A percentile compares a stretch with the other conserved stretches of the same genome.
Conservation (phyloP, 1,139 yeast genomes). For the Saccharomyces hybrid region DNA sequence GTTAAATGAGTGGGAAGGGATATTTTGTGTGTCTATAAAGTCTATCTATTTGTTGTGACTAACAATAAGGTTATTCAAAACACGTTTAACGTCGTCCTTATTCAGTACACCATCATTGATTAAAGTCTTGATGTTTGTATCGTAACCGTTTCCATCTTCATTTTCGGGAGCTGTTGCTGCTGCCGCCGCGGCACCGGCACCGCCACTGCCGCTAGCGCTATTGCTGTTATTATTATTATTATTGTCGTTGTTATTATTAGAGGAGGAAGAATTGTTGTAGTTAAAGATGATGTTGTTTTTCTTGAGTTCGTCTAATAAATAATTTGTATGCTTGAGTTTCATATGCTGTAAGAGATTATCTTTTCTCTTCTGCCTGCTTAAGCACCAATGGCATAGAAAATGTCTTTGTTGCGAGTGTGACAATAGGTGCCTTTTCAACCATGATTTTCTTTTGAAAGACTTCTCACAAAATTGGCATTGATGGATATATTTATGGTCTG, state of each 20-base stretch:
- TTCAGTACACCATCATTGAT: constrained; percentile 23
- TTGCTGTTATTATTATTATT: not conserved
- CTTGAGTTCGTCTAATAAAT: constrained; percentile 22
- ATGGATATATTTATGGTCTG: constrained; percentile 38
- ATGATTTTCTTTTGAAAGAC: constrained; percentile 82
- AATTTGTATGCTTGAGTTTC: constrained; percentile 26
- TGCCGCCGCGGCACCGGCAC: constrained; percentile 2
- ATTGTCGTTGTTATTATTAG: not conserved
- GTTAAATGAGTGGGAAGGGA: not conserved
- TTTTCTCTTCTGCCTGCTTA: constrained; percentile 67
- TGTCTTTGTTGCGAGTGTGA: constrained; percentile 87
- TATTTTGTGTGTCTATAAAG: not conserved
- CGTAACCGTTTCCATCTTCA: constrained; percentile 4
- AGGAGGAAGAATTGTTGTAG: constrained; percentile 6
- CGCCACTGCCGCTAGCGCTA: not conserved
- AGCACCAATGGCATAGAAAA: constrained; percentile 69
- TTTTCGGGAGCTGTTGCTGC: not conserved
- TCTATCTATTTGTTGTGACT: constrained; percentile 9
- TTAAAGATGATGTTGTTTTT: constrained; percentile 14
- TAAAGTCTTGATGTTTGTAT: constrained; percentile 20
- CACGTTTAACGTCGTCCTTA: constrained; percentile 28
- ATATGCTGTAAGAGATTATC: constrained; percentile 40
- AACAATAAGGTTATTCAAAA: constrained; percentile 23
- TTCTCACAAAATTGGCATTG: constrained; percentile 70
- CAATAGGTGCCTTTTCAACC: constrained; percentile 83